Conservation (phyloP, 352 stramenopile genomes). For the Globisporangium iwayamae region DNA sequence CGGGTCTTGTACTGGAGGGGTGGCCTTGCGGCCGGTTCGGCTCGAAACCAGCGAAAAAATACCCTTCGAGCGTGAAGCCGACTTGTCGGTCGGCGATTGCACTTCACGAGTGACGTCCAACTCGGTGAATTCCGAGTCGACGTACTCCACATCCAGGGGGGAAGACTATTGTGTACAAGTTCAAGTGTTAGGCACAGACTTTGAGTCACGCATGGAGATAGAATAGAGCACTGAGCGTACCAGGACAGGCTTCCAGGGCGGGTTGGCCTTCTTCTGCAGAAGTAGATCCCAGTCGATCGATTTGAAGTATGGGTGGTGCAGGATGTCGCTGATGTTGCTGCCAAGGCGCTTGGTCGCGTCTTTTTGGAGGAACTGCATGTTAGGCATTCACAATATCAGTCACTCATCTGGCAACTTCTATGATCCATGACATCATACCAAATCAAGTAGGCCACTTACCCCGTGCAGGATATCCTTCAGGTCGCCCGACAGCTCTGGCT, state of each 20-base stretch:
- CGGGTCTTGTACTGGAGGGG: slow-evolving; percentile 77
- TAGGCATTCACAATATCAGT: background rate
- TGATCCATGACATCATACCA: background rate
- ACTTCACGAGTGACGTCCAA: slow-evolving; percentile 79
- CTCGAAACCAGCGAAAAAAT: slow-evolving; percentile 81
- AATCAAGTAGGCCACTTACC: slow-evolving; percentile 23
- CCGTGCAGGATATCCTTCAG: slow-evolving; percentile 77
- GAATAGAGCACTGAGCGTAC: slow-evolving; percentile 16
- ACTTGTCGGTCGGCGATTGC: slow-evolving; percentile 83
- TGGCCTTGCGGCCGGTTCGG: slow-evolving; percentile 57
- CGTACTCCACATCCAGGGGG: slow-evolving; percentile 82
- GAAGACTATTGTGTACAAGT: slow-evolving; percentile 37
- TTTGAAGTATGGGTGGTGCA: slow-evolving; percentile 76
- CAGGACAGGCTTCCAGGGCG: slow-evolving; percentile 84
- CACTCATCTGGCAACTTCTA: background rate
- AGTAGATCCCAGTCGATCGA: slow-evolving; percentile 84
- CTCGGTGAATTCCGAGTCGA: slow-evolving; percentile 85
- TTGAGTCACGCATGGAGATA: background rate
- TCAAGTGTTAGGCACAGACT: background rate
- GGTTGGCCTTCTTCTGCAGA: slow-evolving; percentile 78
- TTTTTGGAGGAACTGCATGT: slow-evolving; percentile 76
- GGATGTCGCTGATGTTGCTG: slow-evolving; percentile 85
- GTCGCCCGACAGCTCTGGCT: slow-evolving; percentile 59
- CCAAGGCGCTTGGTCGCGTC: slow-evolving; percentile 84
- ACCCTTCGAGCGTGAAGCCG: slow-evolving; percentile 63